These are phyloP conservation scores for Colletotrichum sp. DNA, from an alignment of 2,329 filamentous ascomycete genomes.

Conservation along the genomic window DNA sequence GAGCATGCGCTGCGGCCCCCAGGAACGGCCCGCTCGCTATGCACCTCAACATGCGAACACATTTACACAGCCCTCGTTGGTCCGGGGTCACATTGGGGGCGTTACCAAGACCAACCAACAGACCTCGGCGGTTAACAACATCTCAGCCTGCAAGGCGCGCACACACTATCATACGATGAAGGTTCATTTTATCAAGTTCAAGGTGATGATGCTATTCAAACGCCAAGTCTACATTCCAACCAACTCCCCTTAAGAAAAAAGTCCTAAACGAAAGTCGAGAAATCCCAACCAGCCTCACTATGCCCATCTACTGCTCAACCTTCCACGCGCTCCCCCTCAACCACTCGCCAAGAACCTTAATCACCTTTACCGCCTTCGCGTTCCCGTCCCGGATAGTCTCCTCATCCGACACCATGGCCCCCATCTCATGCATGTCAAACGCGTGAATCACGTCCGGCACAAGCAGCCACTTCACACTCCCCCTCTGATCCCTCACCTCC, in stretches of 20 bases:
- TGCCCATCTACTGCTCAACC: not conserved
- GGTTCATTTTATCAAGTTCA: rapidly evolving
- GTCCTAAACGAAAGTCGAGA: not conserved
- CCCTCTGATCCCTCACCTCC: constrained; percentile 29
- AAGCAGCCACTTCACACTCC: constrained; percentile 43
- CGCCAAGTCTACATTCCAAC: not conserved
- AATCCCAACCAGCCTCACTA: not conserved
- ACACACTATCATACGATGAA: rapidly evolving
- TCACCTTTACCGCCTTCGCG: constrained; percentile 33
- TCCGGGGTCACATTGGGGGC: not conserved
- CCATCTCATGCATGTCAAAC: constrained; percentile 39
- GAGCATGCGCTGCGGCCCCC: not conserved
- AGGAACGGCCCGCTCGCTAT: not conserved
- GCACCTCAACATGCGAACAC: not conserved
- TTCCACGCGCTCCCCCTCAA: constrained; percentile 33
- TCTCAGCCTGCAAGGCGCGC: not conserved
- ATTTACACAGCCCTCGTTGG: not conserved
- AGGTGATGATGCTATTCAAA: not conserved
- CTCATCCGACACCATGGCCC: constrained; percentile 29
- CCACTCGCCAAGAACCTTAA: constrained; percentile 34
- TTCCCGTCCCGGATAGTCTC: constrained; percentile 33
- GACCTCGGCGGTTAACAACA: not conserved
- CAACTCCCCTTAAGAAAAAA: not conserved
- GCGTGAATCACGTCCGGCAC: constrained; percentile 47
- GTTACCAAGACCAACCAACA: not conserved